A percentile compares a stretch with the other conserved stretches of the same genome.
These are phyloP conservation scores for Xylariaceae sp. DNA, from an alignment of 2,329 filamentous ascomycete genomes.

Conservation along the genomic window DNA sequence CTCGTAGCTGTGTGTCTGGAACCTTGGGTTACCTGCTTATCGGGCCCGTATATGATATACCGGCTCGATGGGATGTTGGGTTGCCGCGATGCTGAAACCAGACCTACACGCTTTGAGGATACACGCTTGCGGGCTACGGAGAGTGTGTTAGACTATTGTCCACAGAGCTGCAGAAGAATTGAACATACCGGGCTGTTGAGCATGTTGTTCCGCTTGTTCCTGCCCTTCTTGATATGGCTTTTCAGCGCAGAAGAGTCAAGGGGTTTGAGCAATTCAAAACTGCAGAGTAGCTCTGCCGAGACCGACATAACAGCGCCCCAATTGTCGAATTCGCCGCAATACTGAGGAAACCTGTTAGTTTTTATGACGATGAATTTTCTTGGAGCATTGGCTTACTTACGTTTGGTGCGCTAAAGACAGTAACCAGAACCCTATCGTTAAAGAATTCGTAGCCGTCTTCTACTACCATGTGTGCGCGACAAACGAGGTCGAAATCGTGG, in stretches of 20 bases:
- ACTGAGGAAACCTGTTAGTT: constrained; percentile 59
- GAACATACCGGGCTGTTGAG: constrained; percentile 90
- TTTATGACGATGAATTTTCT: no score
- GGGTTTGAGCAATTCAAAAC: constrained; percentile 95
- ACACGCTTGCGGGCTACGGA: constrained; percentile 59
- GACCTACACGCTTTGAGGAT: constrained; percentile 61
- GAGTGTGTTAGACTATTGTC: constrained; percentile 21
- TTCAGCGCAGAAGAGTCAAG: constrained; percentile 95
- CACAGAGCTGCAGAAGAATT: background rate
- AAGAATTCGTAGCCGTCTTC: constrained; percentile 99
- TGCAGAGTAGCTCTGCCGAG: constrained; percentile 89
- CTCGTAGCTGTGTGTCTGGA: background rate
- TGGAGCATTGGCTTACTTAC: constrained; percentile 59
- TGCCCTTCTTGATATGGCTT: constrained; percentile 98
- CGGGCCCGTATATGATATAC: background rate
- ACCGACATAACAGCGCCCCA: constrained; percentile 99
- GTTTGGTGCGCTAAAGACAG: constrained; percentile 96
- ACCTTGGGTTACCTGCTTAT: background rate
- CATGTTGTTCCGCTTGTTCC: constrained; percentile 93
- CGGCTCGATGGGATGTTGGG: constrained; percentile 8
- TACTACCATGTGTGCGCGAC: constrained; percentile 98
- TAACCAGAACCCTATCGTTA: constrained; percentile 91
- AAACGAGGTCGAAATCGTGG: constrained; percentile 97
- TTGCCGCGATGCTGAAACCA: constrained; percentile 5
- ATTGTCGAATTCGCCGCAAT: constrained; percentile 98